phyloP scores from a whole-genome alignment of 208 protist species.

The Acanthamoeba sp. region DNA sequence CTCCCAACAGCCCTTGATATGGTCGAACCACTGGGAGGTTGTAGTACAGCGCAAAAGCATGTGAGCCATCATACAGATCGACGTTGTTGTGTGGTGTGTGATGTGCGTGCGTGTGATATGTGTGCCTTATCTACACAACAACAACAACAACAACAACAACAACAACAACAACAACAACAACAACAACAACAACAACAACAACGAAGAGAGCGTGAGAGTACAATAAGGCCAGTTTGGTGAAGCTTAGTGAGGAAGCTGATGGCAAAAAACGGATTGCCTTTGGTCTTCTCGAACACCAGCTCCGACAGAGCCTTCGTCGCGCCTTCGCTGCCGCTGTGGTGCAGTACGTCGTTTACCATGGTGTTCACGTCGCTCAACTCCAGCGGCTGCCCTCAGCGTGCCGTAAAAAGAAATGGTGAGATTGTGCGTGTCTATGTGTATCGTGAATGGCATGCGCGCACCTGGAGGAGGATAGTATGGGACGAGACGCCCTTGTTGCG shows the following conservation, averaged over 20 bases:
- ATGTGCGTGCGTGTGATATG: not conserved
- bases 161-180: too few species aligned
- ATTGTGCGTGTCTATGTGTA: too few species aligned
- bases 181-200: too few species aligned
- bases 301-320: not conserved
- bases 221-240: constrained; percentile 42
- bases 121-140: too few species aligned
- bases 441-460: too few species aligned
- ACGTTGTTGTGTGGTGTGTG: not conserved
- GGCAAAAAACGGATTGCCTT: constrained; percentile 66
- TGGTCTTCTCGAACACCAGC: constrained; percentile 51
- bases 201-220: not conserved
- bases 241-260: constrained; percentile 73
- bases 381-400: too few species aligned
- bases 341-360: constrained; percentile 12
- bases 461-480: not conserved
- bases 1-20: not conserved
- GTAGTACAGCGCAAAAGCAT: too few species aligned
- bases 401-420: too few species aligned
- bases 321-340: not conserved
- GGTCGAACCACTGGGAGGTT: constrained; percentile 13
- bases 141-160: too few species aligned
- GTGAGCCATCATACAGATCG: not conserved
- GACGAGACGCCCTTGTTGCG: not conserved
- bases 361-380: constrained; percentile 4